These are phyloP conservation scores for Candida caryicola DNA, from an alignment of 805 yeast species.

Conservation along the genomic window DNA sequence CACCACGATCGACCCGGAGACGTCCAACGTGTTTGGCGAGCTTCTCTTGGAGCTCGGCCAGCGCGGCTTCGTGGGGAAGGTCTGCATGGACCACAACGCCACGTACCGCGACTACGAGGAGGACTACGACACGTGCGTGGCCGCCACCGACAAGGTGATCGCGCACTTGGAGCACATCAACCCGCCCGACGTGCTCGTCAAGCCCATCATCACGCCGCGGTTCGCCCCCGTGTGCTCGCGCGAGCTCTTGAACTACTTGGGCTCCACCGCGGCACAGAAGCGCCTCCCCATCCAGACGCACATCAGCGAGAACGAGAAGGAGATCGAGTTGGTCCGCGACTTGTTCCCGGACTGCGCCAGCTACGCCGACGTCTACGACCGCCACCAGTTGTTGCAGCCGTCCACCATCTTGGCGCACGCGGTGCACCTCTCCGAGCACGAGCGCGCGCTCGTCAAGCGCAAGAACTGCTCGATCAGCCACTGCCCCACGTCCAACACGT, in stretches of 20 bases:
- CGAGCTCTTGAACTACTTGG: slow-evolving; percentile 60
- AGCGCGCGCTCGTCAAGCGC: slow-evolving; percentile 52
- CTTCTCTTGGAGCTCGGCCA: slow-evolving; percentile 68
- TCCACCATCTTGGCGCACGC: slow-evolving; percentile 89
- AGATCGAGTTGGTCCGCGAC: slow-evolving; percentile 67
- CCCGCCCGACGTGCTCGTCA: slow-evolving; percentile 49
- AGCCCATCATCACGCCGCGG: slow-evolving; percentile 86
- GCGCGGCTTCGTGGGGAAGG: slow-evolving; percentile 87
- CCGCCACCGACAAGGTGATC: slow-evolving; percentile 54
- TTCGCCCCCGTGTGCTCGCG: slow-evolving; percentile 87
- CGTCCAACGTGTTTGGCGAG: slow-evolving; percentile 76
- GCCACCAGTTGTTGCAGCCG: slow-evolving; percentile 54
- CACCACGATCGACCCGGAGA: slow-evolving; percentile 78
- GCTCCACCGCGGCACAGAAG: slow-evolving; percentile 47
- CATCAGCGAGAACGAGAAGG: slow-evolving; percentile 75
- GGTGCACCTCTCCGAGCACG: slow-evolving; percentile 67
- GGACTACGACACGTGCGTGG: slow-evolving; percentile 49
- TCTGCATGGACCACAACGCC: slow-evolving; percentile 86
- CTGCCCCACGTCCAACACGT: slow-evolving; percentile 89
- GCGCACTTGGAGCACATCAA: slow-evolving; percentile 54
- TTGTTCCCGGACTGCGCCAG: slow-evolving; percentile 67
- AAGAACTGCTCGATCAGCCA: slow-evolving; percentile 76
- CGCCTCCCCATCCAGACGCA: slow-evolving; percentile 83
- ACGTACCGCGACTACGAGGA: slow-evolving; percentile 66
- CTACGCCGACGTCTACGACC: slow-evolving; percentile 77